phyloP scores from a whole-genome alignment of 305 asterid species.

The Fraxinus sp. region DNA sequence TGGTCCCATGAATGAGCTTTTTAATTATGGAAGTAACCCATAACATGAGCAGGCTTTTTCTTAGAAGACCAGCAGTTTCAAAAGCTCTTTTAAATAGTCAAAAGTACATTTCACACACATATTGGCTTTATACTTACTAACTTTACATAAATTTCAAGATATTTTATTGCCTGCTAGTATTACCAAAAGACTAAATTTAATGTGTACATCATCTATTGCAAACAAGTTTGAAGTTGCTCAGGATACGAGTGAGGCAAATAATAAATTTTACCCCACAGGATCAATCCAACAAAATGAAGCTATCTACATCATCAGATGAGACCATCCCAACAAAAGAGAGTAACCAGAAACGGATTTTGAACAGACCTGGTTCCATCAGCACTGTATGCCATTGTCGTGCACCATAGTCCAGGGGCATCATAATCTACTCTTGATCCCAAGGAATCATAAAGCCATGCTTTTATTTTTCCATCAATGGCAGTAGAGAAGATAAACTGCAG shows the following conservation, averaged over 20 bases:
- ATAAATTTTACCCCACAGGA: background rate
- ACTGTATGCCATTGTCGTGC: constrained; percentile 94
- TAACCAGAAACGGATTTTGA: constrained; percentile 19
- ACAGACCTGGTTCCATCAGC: constrained; percentile 90
- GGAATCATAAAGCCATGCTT: constrained; percentile 95
- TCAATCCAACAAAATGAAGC: background rate
- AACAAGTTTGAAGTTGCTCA: background rate
- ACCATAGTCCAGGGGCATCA: constrained; percentile 97
- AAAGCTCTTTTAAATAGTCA: background rate
- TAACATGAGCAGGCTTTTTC: background rate
- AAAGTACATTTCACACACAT: background rate
- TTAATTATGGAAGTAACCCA: background rate
- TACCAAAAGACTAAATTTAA: background rate
- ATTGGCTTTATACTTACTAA: background rate
- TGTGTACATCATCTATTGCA: background rate
- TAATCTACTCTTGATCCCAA: constrained; percentile 95
- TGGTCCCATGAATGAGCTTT: background rate
- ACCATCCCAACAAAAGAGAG: constrained; percentile 6
- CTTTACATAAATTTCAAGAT: background rate
- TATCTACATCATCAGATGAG: background rate
- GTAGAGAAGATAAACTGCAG: constrained; percentile 93
- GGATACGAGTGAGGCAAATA: background rate
- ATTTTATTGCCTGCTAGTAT: background rate
- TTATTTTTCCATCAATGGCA: constrained; percentile 87
- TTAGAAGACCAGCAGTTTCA: background rate